phyloP scores from a whole-genome alignment of 495 filamentous ascomycete genomes.

The Darksidea phi region DNA sequence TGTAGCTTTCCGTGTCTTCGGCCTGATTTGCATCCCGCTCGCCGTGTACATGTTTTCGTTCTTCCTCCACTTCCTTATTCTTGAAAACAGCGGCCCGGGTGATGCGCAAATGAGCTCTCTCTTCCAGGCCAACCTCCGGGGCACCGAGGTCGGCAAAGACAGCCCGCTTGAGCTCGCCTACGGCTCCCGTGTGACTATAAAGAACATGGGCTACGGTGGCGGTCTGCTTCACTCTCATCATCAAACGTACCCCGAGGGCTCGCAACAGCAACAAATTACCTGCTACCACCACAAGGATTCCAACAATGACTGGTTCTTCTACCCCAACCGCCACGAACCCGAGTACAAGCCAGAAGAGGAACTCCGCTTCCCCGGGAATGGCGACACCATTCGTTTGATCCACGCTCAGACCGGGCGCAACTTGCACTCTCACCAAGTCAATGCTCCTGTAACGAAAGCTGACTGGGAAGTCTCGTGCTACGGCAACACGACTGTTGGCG shows the following conservation, averaged over 20 bases:
- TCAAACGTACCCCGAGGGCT: conserved; percentile 94
- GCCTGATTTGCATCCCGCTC: conserved; percentile 82
- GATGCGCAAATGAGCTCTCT: conserved; percentile 99
- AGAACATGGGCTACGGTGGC: conserved; percentile 99
- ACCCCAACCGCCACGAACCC: conserved; percentile 75
- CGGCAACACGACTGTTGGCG: conserved; percentile 93
- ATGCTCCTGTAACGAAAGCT: conserved; percentile 84
- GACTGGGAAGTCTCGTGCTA: conserved; percentile 93
- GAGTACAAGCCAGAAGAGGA: conserved; percentile 69
- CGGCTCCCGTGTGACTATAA: conserved; percentile 87
- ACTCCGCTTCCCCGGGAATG: conserved; percentile 73
- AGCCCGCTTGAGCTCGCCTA: conserved; percentile 87
- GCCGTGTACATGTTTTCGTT: conserved; percentile 94
- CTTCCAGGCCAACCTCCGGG: conserved; percentile 93
- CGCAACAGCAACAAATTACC: conserved; percentile 90
- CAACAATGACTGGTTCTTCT: conserved; percentile 99
- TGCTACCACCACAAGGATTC: conserved; percentile 99
- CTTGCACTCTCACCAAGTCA: conserved; percentile 85
- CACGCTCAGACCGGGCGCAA: conserved; percentile 96
- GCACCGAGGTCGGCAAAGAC: conserved; percentile 89
- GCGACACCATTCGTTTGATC: conserved; percentile 79
- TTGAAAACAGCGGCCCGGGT: conserved; percentile 91
- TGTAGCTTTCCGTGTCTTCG: conserved; percentile 73
- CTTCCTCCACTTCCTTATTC: conserved; percentile 84
- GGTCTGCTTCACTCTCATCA: conserved; percentile 97